phyloP scores from a whole-genome alignment of 2,329 filamentous ascomycete genomes.

The Penicillium sp. region DNA sequence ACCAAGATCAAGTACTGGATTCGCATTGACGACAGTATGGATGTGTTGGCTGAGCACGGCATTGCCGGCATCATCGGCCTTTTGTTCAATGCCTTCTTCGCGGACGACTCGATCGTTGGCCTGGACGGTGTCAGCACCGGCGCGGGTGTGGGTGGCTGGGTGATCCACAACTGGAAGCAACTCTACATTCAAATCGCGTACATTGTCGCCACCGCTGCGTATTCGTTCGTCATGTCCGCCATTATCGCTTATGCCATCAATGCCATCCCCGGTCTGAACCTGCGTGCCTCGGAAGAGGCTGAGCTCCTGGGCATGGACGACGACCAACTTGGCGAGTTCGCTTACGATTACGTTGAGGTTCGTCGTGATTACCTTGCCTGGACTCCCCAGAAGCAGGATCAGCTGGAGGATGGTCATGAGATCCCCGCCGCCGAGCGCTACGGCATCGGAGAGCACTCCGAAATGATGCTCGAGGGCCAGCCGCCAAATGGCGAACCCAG shows the following conservation, averaged over 20 bases:
- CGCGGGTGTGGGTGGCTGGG: conserved; percentile 55
- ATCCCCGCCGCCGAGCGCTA: conserved; percentile 56
- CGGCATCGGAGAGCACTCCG: conserved; percentile 54
- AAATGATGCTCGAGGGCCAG: conserved; percentile 45
- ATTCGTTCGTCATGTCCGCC: conserved; percentile 62
- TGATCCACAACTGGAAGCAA: conserved; percentile 65
- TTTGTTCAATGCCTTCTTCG: conserved; percentile 70
- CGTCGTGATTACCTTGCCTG: conserved; percentile 47
- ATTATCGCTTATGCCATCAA: conserved; percentile 66
- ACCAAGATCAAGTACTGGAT: conserved; percentile 78
- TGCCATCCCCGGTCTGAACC: conserved; percentile 62
- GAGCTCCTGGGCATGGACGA: conserved; percentile 61
- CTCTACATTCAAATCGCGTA: conserved; percentile 67
- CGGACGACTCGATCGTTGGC: conserved; percentile 64
- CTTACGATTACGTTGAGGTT: conserved; percentile 49
- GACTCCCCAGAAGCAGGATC: conserved; percentile 42
- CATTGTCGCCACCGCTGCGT: conserved; percentile 57
- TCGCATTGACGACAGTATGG: conserved; percentile 78
- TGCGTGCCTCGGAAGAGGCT: conserved; percentile 61
- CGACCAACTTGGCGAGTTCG: conserved; percentile 48
- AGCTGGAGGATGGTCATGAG: conserved; percentile 44
- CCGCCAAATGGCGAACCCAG: conserved; percentile 21
- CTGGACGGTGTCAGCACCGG: conserved; percentile 61
- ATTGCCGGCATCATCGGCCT: conserved; percentile 78
- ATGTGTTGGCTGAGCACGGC: conserved; percentile 86